Base-by-base conservation (phyloP, 2,329 filamentous ascomycete species). In the Furcasterigmium furcatum region DNA sequence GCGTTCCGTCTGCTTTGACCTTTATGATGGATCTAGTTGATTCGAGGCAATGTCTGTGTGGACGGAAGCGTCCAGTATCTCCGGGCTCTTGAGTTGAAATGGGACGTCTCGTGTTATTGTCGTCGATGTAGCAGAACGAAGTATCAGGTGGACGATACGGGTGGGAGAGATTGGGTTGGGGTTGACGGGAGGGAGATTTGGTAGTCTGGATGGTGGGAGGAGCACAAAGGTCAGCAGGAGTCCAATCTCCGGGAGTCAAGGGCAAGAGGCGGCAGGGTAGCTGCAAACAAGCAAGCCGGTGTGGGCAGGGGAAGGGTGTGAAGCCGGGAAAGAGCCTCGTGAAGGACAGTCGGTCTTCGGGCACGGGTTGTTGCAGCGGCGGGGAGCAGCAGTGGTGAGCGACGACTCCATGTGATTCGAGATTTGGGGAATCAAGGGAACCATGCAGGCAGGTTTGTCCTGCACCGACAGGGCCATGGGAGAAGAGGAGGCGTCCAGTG, bases 161-260 rank as follows among this genome's bases (percentile, higher is more conserved):
- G 24, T 27, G 24, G 7, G 14, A 6, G 18, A 30, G 27, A 13
- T 43, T 55, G 47, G 24, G 24, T 27, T 7, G 24, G 24, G 12
- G 24, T 12, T 27, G 24, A 12, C 24, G 24, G 24, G 24, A 27
- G 24, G 7, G 24, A 27, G 24, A n/a, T n/a, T n/a, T n/a, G n/a
- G n/a, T n/a, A n/a, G n/a, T n/a, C n/a, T n/a, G n/a, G n/a, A n/a
- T n/a, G n/a, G n/a, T n/a, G n/a, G n/a, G n/a, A n/a, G n/a, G n/a
- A 27, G 12, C 24, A 27, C 24, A 27, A 12, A 27, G 24, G 24
- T 27, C 24, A 27, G 24, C 24, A 12, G 12, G 24, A 27, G 24
- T 27, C 24, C 24, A 27, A 12, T 27, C 12, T 7, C 24, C 24
- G 24, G 24, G 24, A 27, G 24, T 27, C 34, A 36, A 19, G 16